Evolutionary conservation across 768 basidiomycete species (phyloP).

Genomic region (Russula vinacea): DNA sequence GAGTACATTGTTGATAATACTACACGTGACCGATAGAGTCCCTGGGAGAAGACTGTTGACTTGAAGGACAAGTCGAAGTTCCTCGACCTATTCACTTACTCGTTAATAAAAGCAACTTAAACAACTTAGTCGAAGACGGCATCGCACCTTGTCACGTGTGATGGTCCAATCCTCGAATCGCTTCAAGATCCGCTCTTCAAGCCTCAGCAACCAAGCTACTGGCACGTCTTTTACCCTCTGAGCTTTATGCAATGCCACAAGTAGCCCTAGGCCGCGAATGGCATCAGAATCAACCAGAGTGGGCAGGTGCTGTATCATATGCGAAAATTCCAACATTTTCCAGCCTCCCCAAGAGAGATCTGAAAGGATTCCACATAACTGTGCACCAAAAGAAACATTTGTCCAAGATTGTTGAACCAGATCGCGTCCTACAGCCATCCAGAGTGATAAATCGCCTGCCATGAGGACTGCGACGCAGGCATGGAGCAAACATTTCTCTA

Average conservation of each 20-base stretch:
- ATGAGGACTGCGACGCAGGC: conserved; percentile 39
- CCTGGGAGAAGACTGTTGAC: conserved; percentile 52
- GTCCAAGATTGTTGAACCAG: conserved; percentile 53
- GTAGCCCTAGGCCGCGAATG: conserved; percentile 44
- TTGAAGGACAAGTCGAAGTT: conserved; percentile 53
- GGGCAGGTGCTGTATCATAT: conserved; percentile 50
- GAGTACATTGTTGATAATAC: conserved; percentile 46
- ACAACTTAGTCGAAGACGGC: too few relatives aligned
- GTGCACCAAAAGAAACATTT: conserved; percentile 44
- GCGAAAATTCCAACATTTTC: conserved; percentile 63
- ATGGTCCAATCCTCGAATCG: conserved; percentile 45
- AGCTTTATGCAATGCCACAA: conserved; percentile 47
- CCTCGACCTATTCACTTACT: conserved; percentile 40
- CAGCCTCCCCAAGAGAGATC: conserved; percentile 74
- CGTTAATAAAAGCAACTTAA: neutral
- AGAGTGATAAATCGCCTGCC: conserved; percentile 45
- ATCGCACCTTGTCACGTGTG: conserved; percentile 41
- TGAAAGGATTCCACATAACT: conserved; percentile 57
- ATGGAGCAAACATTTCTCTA: conserved; percentile 37
- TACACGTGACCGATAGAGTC: conserved; percentile 42
- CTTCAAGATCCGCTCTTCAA: conserved; percentile 50
- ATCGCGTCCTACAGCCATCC: conserved; percentile 47
- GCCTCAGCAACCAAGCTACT: conserved; percentile 53
- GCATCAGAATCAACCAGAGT: conserved; percentile 48
- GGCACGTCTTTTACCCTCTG: conserved; percentile 58